Base-by-base conservation (phyloP, 208 protist species). In the Phytomonas sp. region DNA sequence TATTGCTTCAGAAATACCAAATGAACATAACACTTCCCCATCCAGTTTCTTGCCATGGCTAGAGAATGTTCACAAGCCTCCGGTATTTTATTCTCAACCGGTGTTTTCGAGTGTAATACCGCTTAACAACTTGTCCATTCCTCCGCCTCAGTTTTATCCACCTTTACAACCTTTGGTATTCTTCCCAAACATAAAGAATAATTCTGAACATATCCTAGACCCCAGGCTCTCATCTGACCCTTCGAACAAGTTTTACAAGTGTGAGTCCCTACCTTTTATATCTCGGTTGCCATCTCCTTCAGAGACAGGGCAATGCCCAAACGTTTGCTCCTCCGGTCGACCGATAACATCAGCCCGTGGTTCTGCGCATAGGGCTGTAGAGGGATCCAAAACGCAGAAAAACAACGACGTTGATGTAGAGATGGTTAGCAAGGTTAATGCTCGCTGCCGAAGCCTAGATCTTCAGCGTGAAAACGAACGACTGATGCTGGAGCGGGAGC, bases 401-500 rank as follows among this genome's bases (percentile, higher is more conserved):
- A 19, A 0, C 23, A 26, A 26, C 19, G 45, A 56, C 6, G 45
- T 23, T 7, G 45, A 56, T 26, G 19, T 56, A 56, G 45, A 56
- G 16, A 12, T 56, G 16, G 23, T 19, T 56, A 56, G 45, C 10
- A 56, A 56, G 23, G 19, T 26, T 26, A 56, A 56, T 60, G 80
- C 77, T 3, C 74, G 82, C 14, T 72, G 81, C 26, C 78, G 82
- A 31, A 86, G 84, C 29, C 77, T 84, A 42, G 80, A 90, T 69
- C 59, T 91, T n/a, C 90, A 95, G 56, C 68, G 77, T 26, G 90
- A 91, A 66, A 93, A 92, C 63, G 87, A 76, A 56, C 78, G 78
- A 0, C 79, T 86, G 40, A 89, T 84, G 72, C 75, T 81, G 61
- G 79, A 88, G 63, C 83, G 85, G 68, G 66, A 81, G 42, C 77